Conservation (phyloP, 805 yeast genomes). For the Sungouiella blattae region DNA sequence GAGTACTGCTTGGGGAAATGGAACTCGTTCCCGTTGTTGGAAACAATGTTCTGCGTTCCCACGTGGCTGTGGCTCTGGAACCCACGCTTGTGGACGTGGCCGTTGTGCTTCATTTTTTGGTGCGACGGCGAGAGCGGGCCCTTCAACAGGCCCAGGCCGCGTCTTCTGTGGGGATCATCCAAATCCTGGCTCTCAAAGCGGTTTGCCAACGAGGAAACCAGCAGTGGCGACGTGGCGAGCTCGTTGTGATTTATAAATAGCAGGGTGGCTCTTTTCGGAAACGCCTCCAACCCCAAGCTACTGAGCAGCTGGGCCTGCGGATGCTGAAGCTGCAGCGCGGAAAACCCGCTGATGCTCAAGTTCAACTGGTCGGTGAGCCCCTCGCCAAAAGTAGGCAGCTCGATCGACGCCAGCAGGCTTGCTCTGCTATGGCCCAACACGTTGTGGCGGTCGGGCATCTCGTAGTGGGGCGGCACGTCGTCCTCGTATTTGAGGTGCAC, state of each 20-base stretch:
- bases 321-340: slow-evolving; percentile 2
- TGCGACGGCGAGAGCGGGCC: slow-evolving; percentile 10
- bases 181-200: slow-evolving; percentile 27
- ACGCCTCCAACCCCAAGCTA: slow-evolving; percentile 7
- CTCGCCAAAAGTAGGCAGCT: background rate
- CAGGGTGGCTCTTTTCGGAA: slow-evolving; percentile 14
- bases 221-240: slow-evolving; percentile 13
- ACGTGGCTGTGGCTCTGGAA: background rate
- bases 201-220: slow-evolving; percentile 22
- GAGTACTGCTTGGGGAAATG: slow-evolving; percentile 2
- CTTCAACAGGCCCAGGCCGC: slow-evolving; percentile 8
- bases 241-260: slow-evolving; percentile 10
- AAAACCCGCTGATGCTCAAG: slow-evolving; percentile 16
- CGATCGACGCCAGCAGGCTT: background rate
- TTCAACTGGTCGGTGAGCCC: slow-evolving; percentile 9
- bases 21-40: slow-evolving; percentile 6
- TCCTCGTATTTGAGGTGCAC: background rate
- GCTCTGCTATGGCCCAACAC: no score
- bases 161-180: slow-evolving; percentile 5
- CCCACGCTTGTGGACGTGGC: slow-evolving; percentile 19
- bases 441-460: no score
- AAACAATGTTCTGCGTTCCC: background rate
- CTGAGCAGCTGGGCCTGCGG: slow-evolving; percentile 3
- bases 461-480: background rate
- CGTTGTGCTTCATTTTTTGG: slow-evolving; percentile 10